These are phyloP conservation scores for Ulmus americana DNA, from an alignment of 331 rosid species.

Conservation along the genomic window DNA sequence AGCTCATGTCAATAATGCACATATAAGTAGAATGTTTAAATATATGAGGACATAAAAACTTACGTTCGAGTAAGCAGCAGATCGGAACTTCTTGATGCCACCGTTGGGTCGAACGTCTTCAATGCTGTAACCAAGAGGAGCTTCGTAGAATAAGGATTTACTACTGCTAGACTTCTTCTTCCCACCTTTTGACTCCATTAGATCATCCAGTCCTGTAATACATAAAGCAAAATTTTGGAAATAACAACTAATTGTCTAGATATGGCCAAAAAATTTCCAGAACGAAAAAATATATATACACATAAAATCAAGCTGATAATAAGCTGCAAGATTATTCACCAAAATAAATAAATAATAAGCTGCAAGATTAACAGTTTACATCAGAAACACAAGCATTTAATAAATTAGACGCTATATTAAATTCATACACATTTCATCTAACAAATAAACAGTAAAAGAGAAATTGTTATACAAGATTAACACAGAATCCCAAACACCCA, in stretches of 20 bases:
- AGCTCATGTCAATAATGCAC: neutral
- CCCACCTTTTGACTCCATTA: constrained; percentile 93
- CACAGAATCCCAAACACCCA: too few relatives aligned
- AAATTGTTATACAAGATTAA: too few relatives aligned
- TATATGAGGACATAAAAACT: constrained; percentile 33
- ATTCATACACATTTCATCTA: neutral
- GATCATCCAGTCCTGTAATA: constrained; percentile 37
- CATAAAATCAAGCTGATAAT: neutral
- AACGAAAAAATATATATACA: neutral
- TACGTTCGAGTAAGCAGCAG: constrained; percentile 99
- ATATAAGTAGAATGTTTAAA: constrained; percentile 13
- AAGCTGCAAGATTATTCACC: too few relatives aligned
- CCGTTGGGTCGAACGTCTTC: constrained; percentile 98
- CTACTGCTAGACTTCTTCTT: constrained; percentile 80
- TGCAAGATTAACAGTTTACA: neutral
- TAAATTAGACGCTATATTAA: neutral
- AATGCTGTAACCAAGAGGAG: constrained; percentile 91
- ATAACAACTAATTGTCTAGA: neutral
- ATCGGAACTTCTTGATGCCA: constrained; percentile 94
- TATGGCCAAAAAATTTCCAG: neutral
- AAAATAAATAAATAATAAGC: too few relatives aligned
- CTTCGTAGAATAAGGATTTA: constrained; percentile 68
- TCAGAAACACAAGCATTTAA: neutral
- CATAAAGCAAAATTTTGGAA: neutral
- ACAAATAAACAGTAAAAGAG: too few relatives aligned